phyloP scores from a whole-genome alignment of 2,329 filamentous ascomycete genomes.

The Phialocephala subalpina region DNA sequence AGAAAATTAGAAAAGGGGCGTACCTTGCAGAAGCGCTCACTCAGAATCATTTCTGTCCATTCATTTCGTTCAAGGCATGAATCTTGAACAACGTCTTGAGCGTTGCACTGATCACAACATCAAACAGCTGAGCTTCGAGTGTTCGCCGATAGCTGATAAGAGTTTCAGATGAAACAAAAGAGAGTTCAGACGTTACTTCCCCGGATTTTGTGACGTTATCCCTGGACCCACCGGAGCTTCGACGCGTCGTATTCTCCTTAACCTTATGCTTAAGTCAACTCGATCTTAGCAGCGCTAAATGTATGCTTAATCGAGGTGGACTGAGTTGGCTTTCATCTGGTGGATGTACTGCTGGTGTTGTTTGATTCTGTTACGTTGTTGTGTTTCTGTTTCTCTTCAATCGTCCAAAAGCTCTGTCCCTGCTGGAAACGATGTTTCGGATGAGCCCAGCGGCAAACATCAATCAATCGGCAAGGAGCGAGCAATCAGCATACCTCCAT shows the following conservation, averaged over 20 bases:
- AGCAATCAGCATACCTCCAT: too few species aligned
- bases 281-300: not conserved
- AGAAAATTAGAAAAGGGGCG: not conserved
- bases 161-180: conserved; percentile 2
- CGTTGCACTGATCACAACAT: conserved; percentile 1
- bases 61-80: conserved; percentile 1
- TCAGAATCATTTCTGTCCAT: conserved; percentile 1
- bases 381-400: too few species aligned
- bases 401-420: too few species aligned
- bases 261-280: not conserved
- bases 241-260: not conserved
- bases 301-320: not conserved
- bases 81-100: not conserved
- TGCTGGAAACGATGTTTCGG: too few species aligned
- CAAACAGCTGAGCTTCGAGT: not conserved
- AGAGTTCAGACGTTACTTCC: not conserved
- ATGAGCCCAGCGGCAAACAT: too few species aligned
- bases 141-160: conserved; percentile 1
- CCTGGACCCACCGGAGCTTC: not conserved
- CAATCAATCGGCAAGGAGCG: too few species aligned
- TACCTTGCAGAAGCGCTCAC: conserved; percentile 2
- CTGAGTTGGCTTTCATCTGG: not conserved
- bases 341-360: not conserved
- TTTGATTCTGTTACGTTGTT: too few species aligned
- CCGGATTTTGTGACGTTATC: not conserved